Conservation (phyloP, 2,329 filamentous ascomycete genomes). For the Erysiphe pulchra region DNA sequence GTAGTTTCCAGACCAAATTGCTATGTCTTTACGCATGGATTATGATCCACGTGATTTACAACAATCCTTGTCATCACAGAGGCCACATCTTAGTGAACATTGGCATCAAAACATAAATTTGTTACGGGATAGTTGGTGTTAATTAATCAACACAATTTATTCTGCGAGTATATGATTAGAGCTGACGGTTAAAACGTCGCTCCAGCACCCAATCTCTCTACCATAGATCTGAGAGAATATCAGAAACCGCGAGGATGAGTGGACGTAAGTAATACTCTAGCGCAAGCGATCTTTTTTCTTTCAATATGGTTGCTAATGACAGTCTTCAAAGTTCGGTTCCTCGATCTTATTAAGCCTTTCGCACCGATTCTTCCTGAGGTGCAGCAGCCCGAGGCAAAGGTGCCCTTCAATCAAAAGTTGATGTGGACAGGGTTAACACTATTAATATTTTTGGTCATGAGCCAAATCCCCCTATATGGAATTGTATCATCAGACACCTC, state of each 20-base stretch:
- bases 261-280: constrained; percentile 14
- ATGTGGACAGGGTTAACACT: constrained; percentile 90
- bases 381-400: constrained; percentile 92
- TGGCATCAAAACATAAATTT: too few relatives aligned
- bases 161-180: neutral
- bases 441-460: constrained; percentile 99
- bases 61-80: too few relatives aligned
- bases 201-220: neutral
- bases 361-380: constrained; percentile 99
- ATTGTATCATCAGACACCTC: constrained; percentile 98
- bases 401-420: constrained; percentile 95
- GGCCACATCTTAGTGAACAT: too few relatives aligned
- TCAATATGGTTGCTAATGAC: constrained; percentile 7
- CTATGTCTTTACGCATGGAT: too few relatives aligned
- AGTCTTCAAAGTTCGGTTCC: constrained; percentile 57
- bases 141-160: neutral
- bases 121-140: too few relatives aligned
- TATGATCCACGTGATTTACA: too few relatives aligned
- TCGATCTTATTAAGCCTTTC: constrained; percentile 98
- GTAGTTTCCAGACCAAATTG: too few relatives aligned
- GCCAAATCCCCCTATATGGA: constrained; percentile 96
- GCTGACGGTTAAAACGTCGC: neutral
- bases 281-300: constrained; percentile 1
- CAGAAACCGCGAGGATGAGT: constrained; percentile 17
- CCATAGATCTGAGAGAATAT: neutral